Evolutionary conservation across 2,329 filamentous ascomycete genomes (phyloP), one percentile per base, ranked within the genome.

Genomic region (Fusarium sp.): DNA sequence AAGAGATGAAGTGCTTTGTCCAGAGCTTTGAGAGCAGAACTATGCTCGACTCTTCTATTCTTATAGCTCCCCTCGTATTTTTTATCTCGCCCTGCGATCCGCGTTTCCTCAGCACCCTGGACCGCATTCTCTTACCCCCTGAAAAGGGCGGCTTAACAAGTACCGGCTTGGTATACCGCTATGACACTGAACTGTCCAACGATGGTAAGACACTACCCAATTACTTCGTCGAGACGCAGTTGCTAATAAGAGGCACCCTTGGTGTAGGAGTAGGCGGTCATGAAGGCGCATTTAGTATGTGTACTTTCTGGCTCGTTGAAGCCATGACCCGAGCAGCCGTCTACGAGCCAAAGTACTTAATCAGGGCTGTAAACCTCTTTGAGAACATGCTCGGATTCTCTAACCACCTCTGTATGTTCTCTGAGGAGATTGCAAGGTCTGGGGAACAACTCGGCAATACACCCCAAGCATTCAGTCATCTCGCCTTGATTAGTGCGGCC

Each of bases 221-320:
- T n/a, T 17, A 20, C 15, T 27, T 18, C 26, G 42, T 6, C 13
- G 23, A 40, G 40, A 14, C 12, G 30, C 10, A 44, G 23, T 41
- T 26, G 33, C 60, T 75, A 42, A 75, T 44, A 17, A 20, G 26
- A 15, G 8, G 35, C 35, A 46, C 45, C 44, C 14, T 18, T 49
- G 30, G 27, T 62, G 44, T 71, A 92, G 91, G 91, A 33, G 91
- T 94, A 12, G 91, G 91, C 40, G 92, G 92, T 20, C 85, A 87
- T 55, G 92, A 94, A 80, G 92, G 92, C 26, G 91, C 92, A 23
- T 94, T 94, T 77, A 90, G 87, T 76, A 94, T 94, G 91, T 93
- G 92, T 77, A 94, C 92, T 1, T 94, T 94, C 78, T 94, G 92
- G 92, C 87, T 94, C 1, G 91, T 94, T 15, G 92, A 94, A 80